Evolutionary conservation across 2,329 filamentous ascomycete genomes (phyloP).

Genomic region (Incumbomyces delicatus): DNA sequence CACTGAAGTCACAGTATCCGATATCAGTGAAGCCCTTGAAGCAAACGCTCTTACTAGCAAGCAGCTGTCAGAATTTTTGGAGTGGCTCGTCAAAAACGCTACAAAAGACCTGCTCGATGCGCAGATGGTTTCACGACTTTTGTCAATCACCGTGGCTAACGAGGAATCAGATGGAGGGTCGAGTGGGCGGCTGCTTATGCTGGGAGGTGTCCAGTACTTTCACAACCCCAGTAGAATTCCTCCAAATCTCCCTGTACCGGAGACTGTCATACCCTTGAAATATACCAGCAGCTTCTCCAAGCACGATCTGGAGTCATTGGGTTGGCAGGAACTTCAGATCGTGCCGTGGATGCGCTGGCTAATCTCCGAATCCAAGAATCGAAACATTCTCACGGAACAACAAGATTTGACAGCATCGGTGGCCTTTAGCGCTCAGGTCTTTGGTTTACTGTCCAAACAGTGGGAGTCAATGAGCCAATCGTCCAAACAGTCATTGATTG

Average conservation of each 20-base stretch:
- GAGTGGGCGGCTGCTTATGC: slow-evolving; percentile 61
- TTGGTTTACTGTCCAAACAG: slow-evolving; percentile 73
- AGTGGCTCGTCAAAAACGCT: slow-evolving; percentile 69
- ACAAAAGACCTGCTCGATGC: slow-evolving; percentile 62
- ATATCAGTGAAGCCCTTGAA: slow-evolving; percentile 76
- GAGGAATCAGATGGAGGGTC: slow-evolving; percentile 49
- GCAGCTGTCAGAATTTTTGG: slow-evolving; percentile 73
- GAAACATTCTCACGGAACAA: slow-evolving; percentile 46
- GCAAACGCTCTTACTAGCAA: slow-evolving; percentile 67
- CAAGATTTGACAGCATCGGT: slow-evolving; percentile 63
- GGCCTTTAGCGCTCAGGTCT: slow-evolving; percentile 64
- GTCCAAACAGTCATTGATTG: slow-evolving; percentile 56
- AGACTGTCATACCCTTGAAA: slow-evolving; percentile 72
- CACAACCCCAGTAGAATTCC: slow-evolving; percentile 70
- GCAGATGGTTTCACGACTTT: slow-evolving; percentile 55
- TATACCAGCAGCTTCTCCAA: slow-evolving; percentile 62
- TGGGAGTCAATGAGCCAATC: slow-evolving; percentile 69
- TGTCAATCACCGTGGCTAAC: slow-evolving; percentile 58
- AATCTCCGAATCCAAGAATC: slow-evolving; percentile 53
- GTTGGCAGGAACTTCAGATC: slow-evolving; percentile 77
- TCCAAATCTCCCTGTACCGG: slow-evolving; percentile 68
- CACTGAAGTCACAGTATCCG: slow-evolving; percentile 74
- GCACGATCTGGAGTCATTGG: slow-evolving; percentile 65
- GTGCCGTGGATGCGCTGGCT: slow-evolving; percentile 78
- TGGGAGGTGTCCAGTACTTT: slow-evolving; percentile 66